These are phyloP conservation scores for Rosellinia necatrix DNA, from an alignment of 2,329 filamentous ascomycete species.

Conservation along the genomic window DNA sequence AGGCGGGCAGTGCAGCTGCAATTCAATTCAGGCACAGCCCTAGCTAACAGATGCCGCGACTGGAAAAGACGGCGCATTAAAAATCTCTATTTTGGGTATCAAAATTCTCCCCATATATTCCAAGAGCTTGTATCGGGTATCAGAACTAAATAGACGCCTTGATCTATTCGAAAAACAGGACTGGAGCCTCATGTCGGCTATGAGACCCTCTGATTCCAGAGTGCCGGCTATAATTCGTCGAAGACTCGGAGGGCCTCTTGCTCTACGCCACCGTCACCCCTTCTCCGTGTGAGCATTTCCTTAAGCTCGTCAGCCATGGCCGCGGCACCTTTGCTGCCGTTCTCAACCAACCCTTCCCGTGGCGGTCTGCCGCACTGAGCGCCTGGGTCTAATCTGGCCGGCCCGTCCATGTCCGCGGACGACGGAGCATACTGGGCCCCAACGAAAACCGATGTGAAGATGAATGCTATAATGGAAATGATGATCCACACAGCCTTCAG, in stretches of 20 bases:
- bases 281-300: slow-evolving; percentile 35
- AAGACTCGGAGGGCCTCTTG: slow-evolving; percentile 39
- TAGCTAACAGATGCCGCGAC: too few species aligned
- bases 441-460: slow-evolving; percentile 52
- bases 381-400: slow-evolving; percentile 20
- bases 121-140: too few species aligned
- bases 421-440: slow-evolving; percentile 42
- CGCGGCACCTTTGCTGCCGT: slow-evolving; percentile 32
- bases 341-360: slow-evolving; percentile 20
- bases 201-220: background rate
- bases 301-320: slow-evolving; percentile 37
- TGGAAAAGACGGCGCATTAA: too few species aligned
- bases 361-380: slow-evolving; percentile 14
- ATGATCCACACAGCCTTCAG: slow-evolving; percentile 68
- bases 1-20: background rate
- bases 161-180: background rate
- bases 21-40: too few species aligned
- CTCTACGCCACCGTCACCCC: slow-evolving; percentile 27
- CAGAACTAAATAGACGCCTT: background rate
- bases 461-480: slow-evolving; percentile 53
- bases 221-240: slow-evolving; percentile 39
- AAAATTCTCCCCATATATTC: too few species aligned
- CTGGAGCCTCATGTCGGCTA: background rate
- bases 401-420: slow-evolving; percentile 21
- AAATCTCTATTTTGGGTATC: slow-evolving; percentile 16